Evolutionary conservation across 352 stramenopile species (phyloP).

Genomic region (Pythium aquatile): DNA sequence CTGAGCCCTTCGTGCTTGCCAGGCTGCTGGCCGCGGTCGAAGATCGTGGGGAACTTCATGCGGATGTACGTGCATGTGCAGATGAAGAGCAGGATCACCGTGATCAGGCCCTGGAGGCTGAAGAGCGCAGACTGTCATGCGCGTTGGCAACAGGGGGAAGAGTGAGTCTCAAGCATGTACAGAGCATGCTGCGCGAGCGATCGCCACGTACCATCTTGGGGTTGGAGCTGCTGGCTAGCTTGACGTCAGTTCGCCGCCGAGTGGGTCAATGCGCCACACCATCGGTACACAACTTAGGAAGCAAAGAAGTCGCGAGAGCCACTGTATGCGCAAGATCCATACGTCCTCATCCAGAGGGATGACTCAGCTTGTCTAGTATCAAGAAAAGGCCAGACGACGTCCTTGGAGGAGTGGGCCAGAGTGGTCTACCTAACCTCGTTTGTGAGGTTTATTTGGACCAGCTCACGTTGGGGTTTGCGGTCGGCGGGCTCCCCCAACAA

Average conservation of each 20-base stretch:
- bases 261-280: conserved; percentile 16
- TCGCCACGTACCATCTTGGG: conserved; percentile 28
- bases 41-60: conserved; percentile 94
- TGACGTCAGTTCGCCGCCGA: not conserved
- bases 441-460: conserved; percentile 17
- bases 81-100: conserved; percentile 96
- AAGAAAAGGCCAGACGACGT: conserved; percentile 17
- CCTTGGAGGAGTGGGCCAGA: conserved; percentile 9
- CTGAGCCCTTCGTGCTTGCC: conserved; percentile 86
- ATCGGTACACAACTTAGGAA: conserved; percentile 22
- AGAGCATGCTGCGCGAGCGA: not conserved
- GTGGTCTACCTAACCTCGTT: conserved; percentile 14
- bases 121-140: conserved; percentile 93
- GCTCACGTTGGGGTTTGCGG: conserved; percentile 24
- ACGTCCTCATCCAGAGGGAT: conserved; percentile 24
- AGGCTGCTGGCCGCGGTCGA: conserved; percentile 85
- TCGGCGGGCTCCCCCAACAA: conserved; percentile 19
- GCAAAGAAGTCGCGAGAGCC: conserved; percentile 20
- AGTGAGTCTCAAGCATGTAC: conserved; percentile 2
- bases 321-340: conserved; percentile 21
- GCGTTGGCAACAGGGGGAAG: conserved; percentile 8
- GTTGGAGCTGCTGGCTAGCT: not conserved
- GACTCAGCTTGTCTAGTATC: conserved; percentile 5
- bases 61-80: conserved; percentile 97
- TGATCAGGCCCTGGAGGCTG: conserved; percentile 95